A percentile compares a stretch with the other conserved stretches of the same genome.
phyloP scores from a whole-genome alignment of 495 filamentous ascomycete species.

The Penicillium crystallinum region DNA sequence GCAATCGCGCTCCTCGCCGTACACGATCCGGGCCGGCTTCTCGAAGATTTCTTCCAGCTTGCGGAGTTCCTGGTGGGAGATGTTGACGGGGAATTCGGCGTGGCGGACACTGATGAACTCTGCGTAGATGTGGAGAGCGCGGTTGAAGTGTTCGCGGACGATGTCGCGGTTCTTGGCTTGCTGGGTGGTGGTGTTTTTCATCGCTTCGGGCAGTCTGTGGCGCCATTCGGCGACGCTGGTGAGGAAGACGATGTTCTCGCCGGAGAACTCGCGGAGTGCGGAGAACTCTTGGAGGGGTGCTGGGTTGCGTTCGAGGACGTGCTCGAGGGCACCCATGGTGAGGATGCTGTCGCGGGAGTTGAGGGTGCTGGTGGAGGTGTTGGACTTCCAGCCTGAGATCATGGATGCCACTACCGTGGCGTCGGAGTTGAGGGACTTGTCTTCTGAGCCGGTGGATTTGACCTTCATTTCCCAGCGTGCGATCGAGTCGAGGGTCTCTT shows the following conservation, averaged over 20 bases:
- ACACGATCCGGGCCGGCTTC: slow-evolving; percentile 28
- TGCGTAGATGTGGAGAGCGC: slow-evolving; percentile 53
- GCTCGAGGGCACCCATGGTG: slow-evolving; percentile 56
- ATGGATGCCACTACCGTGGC: slow-evolving; percentile 30
- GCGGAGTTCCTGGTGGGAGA: slow-evolving; percentile 45
- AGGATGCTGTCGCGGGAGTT: slow-evolving; percentile 39
- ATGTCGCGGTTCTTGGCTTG: slow-evolving; percentile 20
- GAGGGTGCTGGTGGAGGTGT: slow-evolving; percentile 22
- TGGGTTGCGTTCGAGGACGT: slow-evolving; percentile 51
- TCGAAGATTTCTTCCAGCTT: slow-evolving; percentile 49
- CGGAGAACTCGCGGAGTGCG: slow-evolving; percentile 58
- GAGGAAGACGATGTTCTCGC: slow-evolving; percentile 65
- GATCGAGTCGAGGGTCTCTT: slow-evolving; percentile 36
- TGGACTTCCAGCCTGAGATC: slow-evolving; percentile 33
- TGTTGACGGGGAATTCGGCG: slow-evolving; percentile 61
- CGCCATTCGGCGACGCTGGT: slow-evolving; percentile 54
- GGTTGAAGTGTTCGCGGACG: slow-evolving; percentile 42
- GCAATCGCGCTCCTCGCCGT: slow-evolving; percentile 26
- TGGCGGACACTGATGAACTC: slow-evolving; percentile 50
- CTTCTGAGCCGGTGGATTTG: slow-evolving; percentile 20
- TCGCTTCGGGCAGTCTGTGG: slow-evolving; percentile 15
- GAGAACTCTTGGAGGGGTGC: slow-evolving; percentile 54
- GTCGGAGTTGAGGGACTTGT: slow-evolving; percentile 25
- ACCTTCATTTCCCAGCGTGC: slow-evolving; percentile 29
- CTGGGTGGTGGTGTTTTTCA: slow-evolving; percentile 12